A percentile compares a stretch with the other conserved stretches of the same genome.
These are phyloP conservation scores for Fusarium sp. DNA, from an alignment of 2,329 filamentous ascomycete genomes.

Conservation along the genomic window DNA sequence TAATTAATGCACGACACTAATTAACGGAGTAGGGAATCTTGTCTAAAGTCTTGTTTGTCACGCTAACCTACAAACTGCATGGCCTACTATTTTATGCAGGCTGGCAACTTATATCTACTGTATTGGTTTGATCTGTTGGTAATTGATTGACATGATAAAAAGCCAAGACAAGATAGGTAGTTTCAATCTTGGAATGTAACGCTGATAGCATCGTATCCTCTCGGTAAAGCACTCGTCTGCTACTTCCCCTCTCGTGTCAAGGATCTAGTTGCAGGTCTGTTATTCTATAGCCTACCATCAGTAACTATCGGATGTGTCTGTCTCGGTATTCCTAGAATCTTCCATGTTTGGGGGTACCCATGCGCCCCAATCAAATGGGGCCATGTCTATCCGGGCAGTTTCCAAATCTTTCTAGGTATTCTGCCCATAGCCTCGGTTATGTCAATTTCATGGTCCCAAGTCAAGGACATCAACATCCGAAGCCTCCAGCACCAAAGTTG, in stretches of 20 bases:
- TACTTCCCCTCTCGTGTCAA: neutral
- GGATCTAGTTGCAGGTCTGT: neutral
- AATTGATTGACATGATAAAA: neutral
- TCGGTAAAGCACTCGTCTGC: neutral
- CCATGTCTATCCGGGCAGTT: neutral
- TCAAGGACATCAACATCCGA: neutral
- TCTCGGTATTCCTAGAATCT: constrained; percentile 3
- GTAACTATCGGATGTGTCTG: neutral
- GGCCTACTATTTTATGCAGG: neutral
- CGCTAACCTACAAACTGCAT: constrained; percentile 1
- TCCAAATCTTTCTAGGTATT: neutral
- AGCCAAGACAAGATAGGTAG: neutral
- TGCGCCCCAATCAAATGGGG: constrained; percentile 4
- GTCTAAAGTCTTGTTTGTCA: constrained; percentile 10
- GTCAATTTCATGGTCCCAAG: neutral
- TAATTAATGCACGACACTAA: constrained; percentile 15
- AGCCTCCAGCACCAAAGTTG: neutral
- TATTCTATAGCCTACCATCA: neutral
- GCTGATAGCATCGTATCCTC: neutral
- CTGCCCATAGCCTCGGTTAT: constrained; percentile 8
- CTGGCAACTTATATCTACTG: constrained; percentile 3
- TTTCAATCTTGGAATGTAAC: constrained; percentile 3
- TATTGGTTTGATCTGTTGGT: neutral
- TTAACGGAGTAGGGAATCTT: neutral
- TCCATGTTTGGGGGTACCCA: constrained; percentile 5